phyloP scores from a whole-genome alignment of 768 basidiomycete genomes.

The Pleurotus eryngii region DNA sequence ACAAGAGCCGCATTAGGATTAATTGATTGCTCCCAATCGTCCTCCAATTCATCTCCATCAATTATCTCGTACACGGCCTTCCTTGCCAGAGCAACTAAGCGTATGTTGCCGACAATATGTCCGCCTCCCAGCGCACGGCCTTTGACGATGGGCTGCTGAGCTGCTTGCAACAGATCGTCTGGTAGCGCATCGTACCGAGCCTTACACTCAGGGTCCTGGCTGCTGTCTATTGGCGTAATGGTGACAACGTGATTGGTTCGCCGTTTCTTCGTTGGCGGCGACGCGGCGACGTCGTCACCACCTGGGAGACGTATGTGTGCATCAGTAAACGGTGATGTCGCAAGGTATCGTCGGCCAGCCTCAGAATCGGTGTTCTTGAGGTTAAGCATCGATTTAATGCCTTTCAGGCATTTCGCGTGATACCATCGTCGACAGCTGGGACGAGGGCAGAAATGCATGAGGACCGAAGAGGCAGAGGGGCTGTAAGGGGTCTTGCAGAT shows the following conservation, averaged over 20 bases:
- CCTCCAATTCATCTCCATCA: constrained; percentile 26
- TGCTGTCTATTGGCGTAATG: not conserved
- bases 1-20: constrained; percentile 12
- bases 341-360: constrained; percentile 26
- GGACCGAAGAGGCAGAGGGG: constrained; percentile 29
- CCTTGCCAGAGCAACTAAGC: constrained; percentile 43
- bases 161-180: constrained; percentile 34
- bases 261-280: constrained; percentile 10
- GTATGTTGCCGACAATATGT: constrained; percentile 50
- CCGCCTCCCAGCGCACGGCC: constrained; percentile 34
- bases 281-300: not conserved
- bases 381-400: constrained; percentile 20
- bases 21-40: constrained; percentile 38
- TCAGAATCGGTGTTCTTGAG: not conserved
- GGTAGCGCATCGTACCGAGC: constrained; percentile 5
- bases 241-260: not conserved
- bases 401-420: constrained; percentile 46
- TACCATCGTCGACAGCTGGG: constrained; percentile 44
- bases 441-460: constrained; percentile 59
- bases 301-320: constrained; percentile 17
- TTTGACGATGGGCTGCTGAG: constrained; percentile 52
- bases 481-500: constrained; percentile 45
- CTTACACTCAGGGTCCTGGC: not conserved
- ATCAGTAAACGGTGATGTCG: constrained; percentile 34
- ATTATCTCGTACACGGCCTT: constrained; percentile 40